These are phyloP conservation scores for Ustilago loliicola DNA, from an alignment of 1,284 basidiomycete species.

Conservation along the genomic window DNA sequence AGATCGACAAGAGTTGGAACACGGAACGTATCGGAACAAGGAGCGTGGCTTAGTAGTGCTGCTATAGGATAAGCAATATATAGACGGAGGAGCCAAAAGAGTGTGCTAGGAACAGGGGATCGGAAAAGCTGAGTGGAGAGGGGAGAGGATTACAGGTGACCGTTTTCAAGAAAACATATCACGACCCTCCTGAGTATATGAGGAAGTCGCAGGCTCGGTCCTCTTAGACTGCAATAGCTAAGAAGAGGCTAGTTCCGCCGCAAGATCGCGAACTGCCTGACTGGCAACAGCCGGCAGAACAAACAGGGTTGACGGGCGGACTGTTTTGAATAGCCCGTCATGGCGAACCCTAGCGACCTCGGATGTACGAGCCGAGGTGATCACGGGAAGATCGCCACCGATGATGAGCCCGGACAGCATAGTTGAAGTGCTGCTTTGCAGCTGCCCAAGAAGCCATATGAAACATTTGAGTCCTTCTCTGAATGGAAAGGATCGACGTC, in stretches of 20 bases:
- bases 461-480: constrained; percentile 26
- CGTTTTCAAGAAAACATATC: not conserved
- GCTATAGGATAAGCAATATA: not conserved
- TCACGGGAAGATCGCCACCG: constrained; percentile 3
- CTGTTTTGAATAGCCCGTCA: constrained; percentile 14
- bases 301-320: not conserved
- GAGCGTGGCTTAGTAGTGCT: constrained; percentile 8
- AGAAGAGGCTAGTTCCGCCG: too few species aligned
- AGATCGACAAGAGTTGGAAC: constrained; percentile 11
- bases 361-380: constrained; percentile 8
- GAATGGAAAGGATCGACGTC: constrained; percentile 35
- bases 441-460: constrained; percentile 22
- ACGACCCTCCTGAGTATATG: not conserved
- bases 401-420: not conserved
- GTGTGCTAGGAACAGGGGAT: not conserved
- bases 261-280: not conserved
- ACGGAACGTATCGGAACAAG: not conserved
- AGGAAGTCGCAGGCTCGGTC: not conserved
- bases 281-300: not conserved
- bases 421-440: not conserved
- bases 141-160: not conserved
- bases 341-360: constrained; percentile 6
- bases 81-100: not conserved
- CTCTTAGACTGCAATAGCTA: not conserved
- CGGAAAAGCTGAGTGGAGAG: not conserved